Evolutionary conservation across 176 grass and related monocot genomes (phyloP).

Genomic region (Oryza nivara): DNA sequence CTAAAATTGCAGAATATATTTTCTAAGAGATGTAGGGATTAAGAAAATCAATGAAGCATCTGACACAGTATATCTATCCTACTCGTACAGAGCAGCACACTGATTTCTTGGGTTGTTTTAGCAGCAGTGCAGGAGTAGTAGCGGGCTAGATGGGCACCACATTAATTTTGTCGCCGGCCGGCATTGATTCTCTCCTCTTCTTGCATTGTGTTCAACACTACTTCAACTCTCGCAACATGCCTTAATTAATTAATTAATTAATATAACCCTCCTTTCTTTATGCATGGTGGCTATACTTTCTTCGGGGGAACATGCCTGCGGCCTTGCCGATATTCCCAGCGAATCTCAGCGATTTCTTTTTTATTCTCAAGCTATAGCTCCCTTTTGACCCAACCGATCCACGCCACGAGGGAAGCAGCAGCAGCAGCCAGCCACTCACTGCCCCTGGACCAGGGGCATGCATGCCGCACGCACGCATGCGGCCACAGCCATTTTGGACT

Average conservation of each 20-base stretch:
- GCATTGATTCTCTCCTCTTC: constrained; percentile 6
- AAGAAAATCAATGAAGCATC: too few relatives aligned
- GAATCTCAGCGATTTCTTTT: constrained; percentile 6
- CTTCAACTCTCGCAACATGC: not conserved
- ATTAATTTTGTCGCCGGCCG: not conserved
- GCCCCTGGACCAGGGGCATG: too few relatives aligned
- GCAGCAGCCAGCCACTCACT: too few relatives aligned
- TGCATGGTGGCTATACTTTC: not conserved
- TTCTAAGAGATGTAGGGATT: too few relatives aligned
- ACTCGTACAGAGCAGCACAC: too few relatives aligned
- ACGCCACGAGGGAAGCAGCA: not conserved
- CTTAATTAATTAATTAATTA: not conserved
- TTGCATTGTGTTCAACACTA: not conserved
- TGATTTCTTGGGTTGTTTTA: too few relatives aligned
- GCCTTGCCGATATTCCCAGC: not conserved
- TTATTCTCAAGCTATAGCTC: not conserved
- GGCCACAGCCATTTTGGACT: too few relatives aligned
- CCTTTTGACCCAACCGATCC: not conserved
- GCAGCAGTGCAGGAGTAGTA: too few relatives aligned
- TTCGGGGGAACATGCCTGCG: not conserved
- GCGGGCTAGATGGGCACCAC: too few relatives aligned
- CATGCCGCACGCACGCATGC: too few relatives aligned
- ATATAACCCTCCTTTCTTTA: not conserved
- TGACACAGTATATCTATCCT: too few relatives aligned
- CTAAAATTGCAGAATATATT: too few relatives aligned